Base-by-base conservation (phyloP, 148 eudicot species). In the Cornus florida region DNA sequence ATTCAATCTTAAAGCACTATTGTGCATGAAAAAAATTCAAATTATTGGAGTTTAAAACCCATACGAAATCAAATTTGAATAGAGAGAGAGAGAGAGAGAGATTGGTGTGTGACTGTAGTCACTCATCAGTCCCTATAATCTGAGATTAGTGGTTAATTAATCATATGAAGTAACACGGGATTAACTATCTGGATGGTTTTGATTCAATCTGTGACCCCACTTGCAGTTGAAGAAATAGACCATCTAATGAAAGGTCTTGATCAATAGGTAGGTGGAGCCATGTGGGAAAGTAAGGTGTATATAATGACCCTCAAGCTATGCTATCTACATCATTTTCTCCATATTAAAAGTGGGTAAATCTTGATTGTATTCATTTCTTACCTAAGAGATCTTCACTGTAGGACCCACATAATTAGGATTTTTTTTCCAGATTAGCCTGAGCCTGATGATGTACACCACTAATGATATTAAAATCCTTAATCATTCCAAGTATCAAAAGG, bases 141-240 rank as follows among this genome's bases (percentile, higher is more conserved):
- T 62, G 4, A 8, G 62, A 57, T 57, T 57, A 57, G 20, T 57
- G 62, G 17, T 16, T 57, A 62, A 62, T 62, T 53, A 53, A 12
- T 53, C 4, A 53, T 16, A 53, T 16, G 59, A 53, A 53, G 59
- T 53, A 53, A 53, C 59, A 53, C 1, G 59, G 59, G 59, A 11
- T 53, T 4, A 43, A 53, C 59, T 53, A 53, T 16, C 0, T 53
- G 70, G 65, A 73, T 56, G 69, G 77, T 10, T 72, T 20, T 10
- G 72, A 81, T 28, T 24, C 48, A 70, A n/a, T 70, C 23, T 75
- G 59, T 31, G 33, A 73, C 79, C 79, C 83, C 81, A 80, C 82
- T 62, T 69, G 80, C 71, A 83, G 88, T 82, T 85, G 83, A 64
- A 67, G 77, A 75, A 86, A 83, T 78, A 75, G 86, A 83, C 86